Base-by-base conservation (phyloP, 1,139 yeast genomes). In the Sugiyamaella grinbergsii region DNA sequence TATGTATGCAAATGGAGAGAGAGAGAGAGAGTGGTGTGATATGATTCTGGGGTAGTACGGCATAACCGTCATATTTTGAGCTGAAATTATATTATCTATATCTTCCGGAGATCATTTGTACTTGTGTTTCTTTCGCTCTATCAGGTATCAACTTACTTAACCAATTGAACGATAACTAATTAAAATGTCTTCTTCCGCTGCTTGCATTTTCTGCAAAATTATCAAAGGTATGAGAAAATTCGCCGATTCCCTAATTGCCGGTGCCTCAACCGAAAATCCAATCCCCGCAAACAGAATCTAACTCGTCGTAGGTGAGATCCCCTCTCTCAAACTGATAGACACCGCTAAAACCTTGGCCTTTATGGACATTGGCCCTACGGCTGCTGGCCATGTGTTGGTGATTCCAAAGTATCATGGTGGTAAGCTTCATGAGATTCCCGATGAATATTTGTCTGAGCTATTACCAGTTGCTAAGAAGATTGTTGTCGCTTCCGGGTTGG, bases 331-430 rank as follows among this genome's bases (percentile, higher is more conserved):
- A 69, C 74, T 91, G 59, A 77, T 85, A 59, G 98, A 91, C 69
- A 88, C 97, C 18, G 76, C 85, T 54, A 77, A 79, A 62, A 73
- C 87, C 3, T 86, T 81, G 66, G 88, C 97, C 0, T 93, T 91
- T 68, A 77, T 93, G 65, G 98, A 91, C 65, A 90, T 91, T 64
- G 91, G 88, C 62, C 98, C 98, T 55, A 86, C 91, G 8, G 76
- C 96, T 7, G 80, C 81, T 61, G 96, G 95, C 36, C 98, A 91
- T 68, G 81, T 94, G 33, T 74, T 91, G 62, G 80, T 91, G 47
- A 89, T 91, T 59, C 98, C 98, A 55, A 91, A 91, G 69, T 79
- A 80, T 69, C 97, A 90, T 67, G 98, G 96, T 32, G 96, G 88
- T 43, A 88, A 85, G 70, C 76, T 91, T 57, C 98, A 91, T 74